These are phyloP conservation scores for Malus hybrid DNA, from an alignment of 331 rosid genomes.

Conservation along the genomic window DNA sequence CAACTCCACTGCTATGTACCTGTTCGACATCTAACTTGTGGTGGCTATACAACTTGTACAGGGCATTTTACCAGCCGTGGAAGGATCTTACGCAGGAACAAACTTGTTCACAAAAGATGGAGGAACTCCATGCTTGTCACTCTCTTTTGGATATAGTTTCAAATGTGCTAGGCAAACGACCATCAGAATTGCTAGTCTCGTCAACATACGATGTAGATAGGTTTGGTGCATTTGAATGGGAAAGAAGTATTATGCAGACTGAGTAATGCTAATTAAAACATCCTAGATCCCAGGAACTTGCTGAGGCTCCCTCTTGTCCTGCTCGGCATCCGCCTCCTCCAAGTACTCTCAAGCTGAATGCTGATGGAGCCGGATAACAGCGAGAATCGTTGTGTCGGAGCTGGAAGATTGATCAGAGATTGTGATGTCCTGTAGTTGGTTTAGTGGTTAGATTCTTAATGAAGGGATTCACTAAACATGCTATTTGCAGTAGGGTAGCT, in stretches of 20 bases:
- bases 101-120: slow-evolving; percentile 46
- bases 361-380: neutral
- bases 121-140: slow-evolving; percentile 66
- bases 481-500: no score
- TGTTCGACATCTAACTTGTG: neutral
- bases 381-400: neutral
- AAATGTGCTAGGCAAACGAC: slow-evolving; percentile 39
- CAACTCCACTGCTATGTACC: neutral
- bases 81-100: slow-evolving; percentile 37
- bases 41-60: slow-evolving; percentile 18
- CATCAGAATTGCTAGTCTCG: slow-evolving; percentile 11
- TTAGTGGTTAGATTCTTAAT: no score
- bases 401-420: neutral
- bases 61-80: slow-evolving; percentile 74
- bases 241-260: slow-evolving; percentile 18
- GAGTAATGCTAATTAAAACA: neutral
- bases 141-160: slow-evolving; percentile 36
- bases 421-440: neutral
- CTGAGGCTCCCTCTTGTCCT: neutral
- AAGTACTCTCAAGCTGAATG: neutral
- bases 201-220: slow-evolving; percentile 38
- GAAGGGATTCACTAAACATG: no score
- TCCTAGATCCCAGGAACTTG: neutral
- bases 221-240: slow-evolving; percentile 54
- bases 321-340: neutral